These are phyloP conservation scores for Acrodontium crateriforme DNA, from an alignment of 2,329 filamentous ascomycete species.

Conservation along the genomic window DNA sequence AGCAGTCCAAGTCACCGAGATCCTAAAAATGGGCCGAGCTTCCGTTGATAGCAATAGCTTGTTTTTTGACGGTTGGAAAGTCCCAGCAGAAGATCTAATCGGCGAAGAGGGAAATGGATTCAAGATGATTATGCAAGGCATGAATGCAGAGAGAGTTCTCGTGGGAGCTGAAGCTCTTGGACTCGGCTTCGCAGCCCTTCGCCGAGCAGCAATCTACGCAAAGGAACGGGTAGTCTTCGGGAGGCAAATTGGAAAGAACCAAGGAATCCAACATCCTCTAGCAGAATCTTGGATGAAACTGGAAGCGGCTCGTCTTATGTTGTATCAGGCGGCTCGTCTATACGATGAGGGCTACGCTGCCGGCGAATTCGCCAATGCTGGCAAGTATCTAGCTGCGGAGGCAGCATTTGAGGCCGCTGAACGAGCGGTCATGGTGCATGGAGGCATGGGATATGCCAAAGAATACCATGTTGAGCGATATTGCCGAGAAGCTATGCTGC, in stretches of 20 bases:
- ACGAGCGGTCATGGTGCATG: constrained; percentile 44
- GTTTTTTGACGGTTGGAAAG: constrained; percentile 32
- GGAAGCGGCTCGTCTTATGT: constrained; percentile 50
- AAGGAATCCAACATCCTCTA: constrained; percentile 51
- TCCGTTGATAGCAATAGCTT: constrained; percentile 32
- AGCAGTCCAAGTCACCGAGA: constrained; percentile 28
- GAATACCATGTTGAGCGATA: constrained; percentile 54
- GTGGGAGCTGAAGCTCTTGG: constrained; percentile 43
- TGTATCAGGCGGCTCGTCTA: constrained; percentile 50
- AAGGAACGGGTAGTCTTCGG: constrained; percentile 51
- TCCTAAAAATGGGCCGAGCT: constrained; percentile 32
- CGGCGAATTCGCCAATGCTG: constrained; percentile 47
- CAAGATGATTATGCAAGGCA: constrained; percentile 52
- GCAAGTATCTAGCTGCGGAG: constrained; percentile 57
- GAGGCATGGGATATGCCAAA: constrained; percentile 51
- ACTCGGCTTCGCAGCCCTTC: constrained; percentile 31
- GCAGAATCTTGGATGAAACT: constrained; percentile 52
- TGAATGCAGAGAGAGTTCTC: constrained; percentile 67
- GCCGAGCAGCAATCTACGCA: constrained; percentile 49
- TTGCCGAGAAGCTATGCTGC: constrained; percentile 50
- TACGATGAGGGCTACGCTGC: constrained; percentile 41
- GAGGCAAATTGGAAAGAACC: constrained; percentile 52
- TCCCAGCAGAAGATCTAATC: constrained; percentile 26
- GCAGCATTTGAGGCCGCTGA: constrained; percentile 51
- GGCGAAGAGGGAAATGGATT: constrained; percentile 32